These are phyloP conservation scores for Cystobasidium pallidum DNA, from an alignment of 1,284 basidiomycete species.

Conservation along the genomic window DNA sequence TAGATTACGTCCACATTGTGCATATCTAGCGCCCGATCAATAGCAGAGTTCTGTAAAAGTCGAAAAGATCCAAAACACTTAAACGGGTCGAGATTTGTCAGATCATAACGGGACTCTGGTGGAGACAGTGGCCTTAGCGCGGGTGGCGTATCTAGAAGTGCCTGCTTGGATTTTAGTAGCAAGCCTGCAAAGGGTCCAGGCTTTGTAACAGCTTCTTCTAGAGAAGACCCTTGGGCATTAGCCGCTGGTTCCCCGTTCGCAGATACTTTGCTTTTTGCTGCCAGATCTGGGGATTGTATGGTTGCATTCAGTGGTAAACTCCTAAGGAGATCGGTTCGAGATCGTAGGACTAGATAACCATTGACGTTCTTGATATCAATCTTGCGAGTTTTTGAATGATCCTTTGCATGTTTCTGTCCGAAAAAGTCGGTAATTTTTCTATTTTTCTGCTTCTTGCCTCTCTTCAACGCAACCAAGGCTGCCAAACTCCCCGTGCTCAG, in stretches of 20 bases:
- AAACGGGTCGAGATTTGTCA: background rate
- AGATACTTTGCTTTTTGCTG: background rate
- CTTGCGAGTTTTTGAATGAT: background rate
- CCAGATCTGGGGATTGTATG: background rate
- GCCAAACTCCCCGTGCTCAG: constrained; percentile 14
- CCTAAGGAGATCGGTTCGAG: constrained; percentile 10
- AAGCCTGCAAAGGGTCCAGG: background rate
- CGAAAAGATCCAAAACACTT: constrained; percentile 34
- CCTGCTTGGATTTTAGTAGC: background rate
- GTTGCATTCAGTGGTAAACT: background rate
- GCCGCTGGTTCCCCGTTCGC: background rate
- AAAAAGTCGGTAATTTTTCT: constrained; percentile 1
- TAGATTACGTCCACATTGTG: constrained; percentile 30
- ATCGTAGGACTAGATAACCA: constrained; percentile 18
- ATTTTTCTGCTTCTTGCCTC: constrained; percentile 2
- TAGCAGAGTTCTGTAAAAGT: constrained; percentile 21
- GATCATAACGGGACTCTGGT: background rate
- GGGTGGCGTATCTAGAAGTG: background rate
- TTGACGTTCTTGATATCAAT: constrained; percentile 18
- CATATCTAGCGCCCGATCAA: constrained; percentile 18
- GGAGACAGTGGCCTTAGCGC: background rate
- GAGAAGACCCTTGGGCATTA: background rate
- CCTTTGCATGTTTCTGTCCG: background rate
- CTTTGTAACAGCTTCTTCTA: background rate
- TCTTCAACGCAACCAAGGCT: background rate